These are phyloP conservation scores for Picocystis sp. DNA, from an alignment of 163 green algal genomes.

Conservation along the genomic window DNA sequence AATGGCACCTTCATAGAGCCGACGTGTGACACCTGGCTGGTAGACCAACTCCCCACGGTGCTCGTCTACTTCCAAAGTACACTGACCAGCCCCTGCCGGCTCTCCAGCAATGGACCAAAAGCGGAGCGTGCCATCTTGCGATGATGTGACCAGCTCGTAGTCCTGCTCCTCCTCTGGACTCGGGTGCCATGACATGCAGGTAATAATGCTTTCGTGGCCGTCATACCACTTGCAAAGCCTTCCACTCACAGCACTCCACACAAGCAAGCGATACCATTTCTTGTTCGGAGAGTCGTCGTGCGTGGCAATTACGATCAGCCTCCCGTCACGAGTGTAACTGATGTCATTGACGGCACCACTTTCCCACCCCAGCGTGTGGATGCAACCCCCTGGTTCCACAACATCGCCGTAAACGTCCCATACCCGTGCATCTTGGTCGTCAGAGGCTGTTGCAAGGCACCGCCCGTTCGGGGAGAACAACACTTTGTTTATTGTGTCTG, in stretches of 20 bases:
- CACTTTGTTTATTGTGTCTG: constrained; percentile 2
- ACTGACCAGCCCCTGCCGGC: constrained; percentile 8
- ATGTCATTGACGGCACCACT: constrained; percentile 2
- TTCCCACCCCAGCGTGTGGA: constrained; percentile 14
- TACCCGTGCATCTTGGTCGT: constrained; percentile 10
- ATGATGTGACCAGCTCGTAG: constrained; percentile 2
- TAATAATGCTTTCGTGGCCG: constrained; percentile 9
- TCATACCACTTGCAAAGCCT: constrained; percentile 17
- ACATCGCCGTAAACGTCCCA: constrained; percentile 11
- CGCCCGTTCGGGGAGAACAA: constrained; percentile 4
- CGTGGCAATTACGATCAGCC: constrained; percentile 13
- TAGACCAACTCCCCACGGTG: neutral
- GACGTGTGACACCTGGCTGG: no score
- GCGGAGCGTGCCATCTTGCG: constrained; percentile 6
- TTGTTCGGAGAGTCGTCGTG: neutral
- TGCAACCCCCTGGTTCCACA: constrained; percentile 3
- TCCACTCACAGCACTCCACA: constrained; percentile 13
- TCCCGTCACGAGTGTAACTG: constrained; percentile 7
- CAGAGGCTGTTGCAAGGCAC: constrained; percentile 7
- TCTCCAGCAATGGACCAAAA: constrained; percentile 3
- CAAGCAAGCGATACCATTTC: constrained; percentile 7
- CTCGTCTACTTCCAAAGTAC: constrained; percentile 1
- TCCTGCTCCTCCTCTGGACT: neutral
- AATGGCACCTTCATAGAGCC: no score
- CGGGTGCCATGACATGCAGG: constrained; percentile 11